Evolutionary conservation across 2,329 filamentous ascomycete genomes (phyloP).

Genomic region (Zymoseptoria ardabiliae): DNA sequence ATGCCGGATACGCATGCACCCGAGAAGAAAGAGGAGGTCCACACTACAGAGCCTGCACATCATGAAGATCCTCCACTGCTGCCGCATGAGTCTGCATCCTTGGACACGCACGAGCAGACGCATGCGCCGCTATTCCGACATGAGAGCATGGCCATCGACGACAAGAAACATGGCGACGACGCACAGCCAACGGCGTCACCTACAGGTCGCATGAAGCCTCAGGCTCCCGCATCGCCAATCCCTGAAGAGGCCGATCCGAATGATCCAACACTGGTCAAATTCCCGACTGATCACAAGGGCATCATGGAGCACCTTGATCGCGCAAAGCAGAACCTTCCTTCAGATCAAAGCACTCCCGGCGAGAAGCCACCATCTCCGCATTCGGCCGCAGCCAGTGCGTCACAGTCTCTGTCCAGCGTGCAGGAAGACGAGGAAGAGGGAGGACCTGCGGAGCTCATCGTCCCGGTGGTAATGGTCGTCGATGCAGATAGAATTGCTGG

Average conservation of each 20-base stretch:
- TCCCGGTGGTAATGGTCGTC: conserved; percentile 7
- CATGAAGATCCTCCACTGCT: conserved; percentile 27
- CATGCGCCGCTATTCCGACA: conserved; percentile 28
- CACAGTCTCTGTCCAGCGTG: conserved; percentile 22
- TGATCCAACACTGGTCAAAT: conserved; percentile 26
- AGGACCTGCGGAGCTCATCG: conserved; percentile 6
- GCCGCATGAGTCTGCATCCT: conserved; percentile 31
- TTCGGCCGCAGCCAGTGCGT: conserved; percentile 9
- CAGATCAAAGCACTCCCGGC: conserved; percentile 18
- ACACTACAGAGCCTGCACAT: neutral
- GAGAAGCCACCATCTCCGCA: conserved; percentile 4
- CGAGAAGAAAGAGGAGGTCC: conserved; percentile 12
- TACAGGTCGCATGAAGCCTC: neutral
- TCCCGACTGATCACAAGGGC: conserved; percentile 30
- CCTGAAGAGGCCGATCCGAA: conserved; percentile 23
- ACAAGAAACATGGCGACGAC: conserved; percentile 14
- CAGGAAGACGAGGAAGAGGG: conserved; percentile 21
- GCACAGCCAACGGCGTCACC: neutral
- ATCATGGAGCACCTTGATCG: conserved; percentile 29
- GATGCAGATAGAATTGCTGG: conserved; percentile 16
- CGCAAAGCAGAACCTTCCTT: conserved; percentile 16
- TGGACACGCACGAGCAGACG: conserved; percentile 19
- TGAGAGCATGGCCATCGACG: conserved; percentile 22
- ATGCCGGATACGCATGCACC: conserved; percentile 3
- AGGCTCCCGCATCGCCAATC: conserved; percentile 6